Conservation (phyloP, 2,329 filamentous ascomycete species). For the Waltergamsia citrina region DNA sequence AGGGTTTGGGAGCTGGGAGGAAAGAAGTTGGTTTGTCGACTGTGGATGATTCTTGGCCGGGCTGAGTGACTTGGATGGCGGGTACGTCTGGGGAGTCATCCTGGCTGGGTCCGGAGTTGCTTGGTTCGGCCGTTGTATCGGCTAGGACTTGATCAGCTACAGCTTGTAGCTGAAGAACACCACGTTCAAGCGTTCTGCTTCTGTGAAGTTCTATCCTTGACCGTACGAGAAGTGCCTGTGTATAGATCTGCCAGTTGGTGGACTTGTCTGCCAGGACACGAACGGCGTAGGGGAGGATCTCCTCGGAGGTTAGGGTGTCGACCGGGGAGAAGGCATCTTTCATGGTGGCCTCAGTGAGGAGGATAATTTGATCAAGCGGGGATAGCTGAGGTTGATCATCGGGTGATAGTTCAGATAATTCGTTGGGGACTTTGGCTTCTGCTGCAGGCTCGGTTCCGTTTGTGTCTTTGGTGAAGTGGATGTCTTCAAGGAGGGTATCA, state of each 20-base stretch:
- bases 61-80: slow-evolving; percentile 31
- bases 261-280: slow-evolving; percentile 81
- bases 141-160: slow-evolving; percentile 92
- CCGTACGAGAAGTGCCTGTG: slow-evolving; percentile 80
- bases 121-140: slow-evolving; percentile 49
- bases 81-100: slow-evolving; percentile 26
- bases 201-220: slow-evolving; percentile 84
- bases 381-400: slow-evolving; percentile 74
- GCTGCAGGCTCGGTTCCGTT: slow-evolving; percentile 20
- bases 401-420: slow-evolving; percentile 58
- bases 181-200: slow-evolving; percentile 79
- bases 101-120: not conserved
- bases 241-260: slow-evolving; percentile 97
- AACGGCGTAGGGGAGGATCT: slow-evolving; percentile 83
- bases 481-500: slow-evolving; percentile 83
- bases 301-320: slow-evolving; percentile 82
- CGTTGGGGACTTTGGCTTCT: slow-evolving; percentile 40
- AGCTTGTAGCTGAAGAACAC: slow-evolving; percentile 85
- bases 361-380: slow-evolving; percentile 80
- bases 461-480: slow-evolving; percentile 60
- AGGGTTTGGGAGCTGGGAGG: slow-evolving; percentile 63
- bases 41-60: slow-evolving; percentile 18
- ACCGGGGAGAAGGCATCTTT: slow-evolving; percentile 79
- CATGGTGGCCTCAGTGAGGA: slow-evolving; percentile 79
- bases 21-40: slow-evolving; percentile 59